Conservation (phyloP, 1,139 yeast species). For the Sugiyamaella xylanicola region DNA sequence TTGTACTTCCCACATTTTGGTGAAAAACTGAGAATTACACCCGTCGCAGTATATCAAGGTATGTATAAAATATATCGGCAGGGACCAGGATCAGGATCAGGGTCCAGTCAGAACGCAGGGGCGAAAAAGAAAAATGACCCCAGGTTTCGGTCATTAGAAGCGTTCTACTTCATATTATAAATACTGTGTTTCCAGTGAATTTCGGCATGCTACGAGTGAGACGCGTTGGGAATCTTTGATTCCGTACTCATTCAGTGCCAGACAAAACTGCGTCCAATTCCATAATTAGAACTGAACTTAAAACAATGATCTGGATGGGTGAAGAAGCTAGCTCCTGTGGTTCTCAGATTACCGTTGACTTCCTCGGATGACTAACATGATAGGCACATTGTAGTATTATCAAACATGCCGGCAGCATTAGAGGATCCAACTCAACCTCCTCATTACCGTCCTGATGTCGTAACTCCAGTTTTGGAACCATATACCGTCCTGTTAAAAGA, state of each 20-base stretch:
- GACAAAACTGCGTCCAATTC: too few species aligned
- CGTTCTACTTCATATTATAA: too few species aligned
- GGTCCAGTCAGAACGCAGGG: slow-evolving; percentile 8
- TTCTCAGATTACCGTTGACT: too few species aligned
- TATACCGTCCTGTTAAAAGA: slow-evolving; percentile 57
- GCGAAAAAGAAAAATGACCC: background rate
- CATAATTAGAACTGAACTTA: too few species aligned
- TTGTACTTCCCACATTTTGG: slow-evolving; percentile 1
- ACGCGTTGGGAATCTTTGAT: too few species aligned
- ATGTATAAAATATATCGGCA: slow-evolving; percentile 11
- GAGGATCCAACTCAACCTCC: slow-evolving; percentile 50
- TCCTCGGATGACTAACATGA: background rate
- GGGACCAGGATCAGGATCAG: too few species aligned
- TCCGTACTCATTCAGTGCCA: too few species aligned
- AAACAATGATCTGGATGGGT: too few species aligned
- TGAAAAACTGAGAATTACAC: slow-evolving; percentile 15
- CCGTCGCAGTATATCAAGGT: slow-evolving; percentile 24
- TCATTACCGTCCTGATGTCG: slow-evolving; percentile 48
- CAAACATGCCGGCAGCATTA: slow-evolving; percentile 44
- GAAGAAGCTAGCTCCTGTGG: too few species aligned
- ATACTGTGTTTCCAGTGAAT: background rate
- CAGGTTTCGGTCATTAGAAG: too few species aligned
- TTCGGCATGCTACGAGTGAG: too few species aligned
- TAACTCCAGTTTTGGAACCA: slow-evolving; percentile 34
- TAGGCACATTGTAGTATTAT: background rate